These are phyloP conservation scores for Aspergillus wentii DNA, from an alignment of 495 filamentous ascomycete species.

Conservation along the genomic window DNA sequence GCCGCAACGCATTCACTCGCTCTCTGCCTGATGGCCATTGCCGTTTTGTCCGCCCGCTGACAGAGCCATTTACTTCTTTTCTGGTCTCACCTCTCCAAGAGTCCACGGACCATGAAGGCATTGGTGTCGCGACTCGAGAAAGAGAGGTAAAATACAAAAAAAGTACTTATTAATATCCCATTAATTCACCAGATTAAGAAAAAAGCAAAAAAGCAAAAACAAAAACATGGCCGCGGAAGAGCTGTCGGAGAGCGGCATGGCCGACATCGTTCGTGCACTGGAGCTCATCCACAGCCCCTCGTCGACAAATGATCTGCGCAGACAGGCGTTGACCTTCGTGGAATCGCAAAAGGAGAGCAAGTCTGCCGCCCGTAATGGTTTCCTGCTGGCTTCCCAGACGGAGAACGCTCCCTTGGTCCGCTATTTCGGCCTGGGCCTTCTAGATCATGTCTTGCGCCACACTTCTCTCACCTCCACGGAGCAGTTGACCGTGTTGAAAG, in stretches of 20 bases:
- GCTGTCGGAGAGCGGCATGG: slow-evolving; percentile 37
- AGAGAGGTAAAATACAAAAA: no score
- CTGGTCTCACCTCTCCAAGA: neutral
- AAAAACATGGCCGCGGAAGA: slow-evolving; percentile 37
- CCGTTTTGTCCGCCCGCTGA: slow-evolving; percentile 22
- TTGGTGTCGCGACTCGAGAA: slow-evolving; percentile 5
- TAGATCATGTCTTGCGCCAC: slow-evolving; percentile 84
- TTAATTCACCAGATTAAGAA: no score
- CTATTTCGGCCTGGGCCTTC: slow-evolving; percentile 85
- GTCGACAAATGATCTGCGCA: slow-evolving; percentile 77
- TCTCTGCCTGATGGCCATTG: slow-evolving; percentile 17
- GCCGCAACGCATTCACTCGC: slow-evolving; percentile 1
- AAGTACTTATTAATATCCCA: no score
- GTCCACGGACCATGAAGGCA: slow-evolving; percentile 4
- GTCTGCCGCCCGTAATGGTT: slow-evolving; percentile 81
- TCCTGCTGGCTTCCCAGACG: slow-evolving; percentile 68
- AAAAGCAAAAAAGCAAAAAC: neutral
- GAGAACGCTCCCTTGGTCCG: slow-evolving; percentile 74
- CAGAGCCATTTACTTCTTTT: slow-evolving; percentile 8
- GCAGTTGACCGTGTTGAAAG: slow-evolving; percentile 59
- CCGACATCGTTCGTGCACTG: slow-evolving; percentile 72
- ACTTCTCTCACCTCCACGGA: slow-evolving; percentile 64
- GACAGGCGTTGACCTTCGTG: slow-evolving; percentile 76
- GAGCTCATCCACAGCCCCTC: slow-evolving; percentile 78
- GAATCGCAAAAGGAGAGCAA: slow-evolving; percentile 74